These are phyloP conservation scores for Ogataea trehalophila DNA, from an alignment of 805 yeast species.

Conservation along the genomic window DNA sequence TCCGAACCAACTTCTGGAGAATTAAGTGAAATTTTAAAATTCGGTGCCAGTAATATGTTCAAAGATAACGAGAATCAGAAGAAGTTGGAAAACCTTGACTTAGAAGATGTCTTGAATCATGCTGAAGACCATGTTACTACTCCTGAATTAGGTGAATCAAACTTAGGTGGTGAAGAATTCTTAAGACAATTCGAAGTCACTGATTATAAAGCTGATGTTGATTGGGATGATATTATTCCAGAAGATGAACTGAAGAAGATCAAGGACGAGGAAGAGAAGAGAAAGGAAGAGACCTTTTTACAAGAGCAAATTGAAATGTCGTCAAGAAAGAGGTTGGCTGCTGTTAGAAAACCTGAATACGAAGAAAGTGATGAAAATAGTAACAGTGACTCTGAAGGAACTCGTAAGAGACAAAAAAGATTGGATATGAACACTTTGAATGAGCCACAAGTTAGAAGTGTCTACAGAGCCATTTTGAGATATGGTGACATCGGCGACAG, in stretches of 20 bases:
- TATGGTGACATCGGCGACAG: conserved; percentile 72
- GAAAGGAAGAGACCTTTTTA: conserved; percentile 79
- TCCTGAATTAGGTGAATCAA: conserved; percentile 96
- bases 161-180: conserved; percentile 96
- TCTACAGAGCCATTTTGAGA: conserved; percentile 77
- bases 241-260: conserved; percentile 84
- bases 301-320: conserved; percentile 88
- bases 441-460: conserved; percentile 81
- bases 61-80: conserved; percentile 90
- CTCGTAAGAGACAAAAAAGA: conserved; percentile 32
- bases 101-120: conserved; percentile 92
- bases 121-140: conserved; percentile 97
- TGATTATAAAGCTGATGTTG: conserved; percentile 95
- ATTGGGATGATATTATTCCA: conserved; percentile 99
- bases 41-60: conserved; percentile 99
- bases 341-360: conserved; percentile 46
- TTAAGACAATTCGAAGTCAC: conserved; percentile 96
- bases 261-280: conserved; percentile 86
- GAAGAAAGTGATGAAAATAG: conserved; percentile 32
- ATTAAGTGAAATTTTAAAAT: conserved; percentile 86
- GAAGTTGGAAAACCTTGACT: conserved; percentile 88
- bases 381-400: conserved; percentile 37
- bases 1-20: conserved; percentile 81
- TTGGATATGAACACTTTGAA: conserved; percentile 52
- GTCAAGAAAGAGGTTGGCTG: conserved; percentile 73